These are phyloP conservation scores for Pichia nanzhaoensis DNA, from an alignment of 805 yeast genomes.

Conservation along the genomic window DNA sequence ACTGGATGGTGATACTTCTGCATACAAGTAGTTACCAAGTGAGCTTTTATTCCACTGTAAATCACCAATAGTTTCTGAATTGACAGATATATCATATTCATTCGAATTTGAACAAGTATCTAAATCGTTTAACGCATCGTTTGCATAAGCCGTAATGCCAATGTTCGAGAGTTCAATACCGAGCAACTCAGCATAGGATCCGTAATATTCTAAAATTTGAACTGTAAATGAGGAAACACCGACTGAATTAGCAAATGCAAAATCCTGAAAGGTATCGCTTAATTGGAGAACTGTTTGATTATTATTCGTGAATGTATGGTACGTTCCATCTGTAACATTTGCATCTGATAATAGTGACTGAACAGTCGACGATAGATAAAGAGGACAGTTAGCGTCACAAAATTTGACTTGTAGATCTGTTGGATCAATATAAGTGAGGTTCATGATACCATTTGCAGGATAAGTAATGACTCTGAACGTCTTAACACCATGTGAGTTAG, in stretches of 20 bases:
- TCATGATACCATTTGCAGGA: constrained; percentile 88
- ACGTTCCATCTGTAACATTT: constrained; percentile 4
- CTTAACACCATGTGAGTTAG: constrained; percentile 39
- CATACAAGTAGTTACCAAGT: constrained; percentile 19
- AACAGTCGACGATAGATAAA: constrained; percentile 34
- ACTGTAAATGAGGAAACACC: constrained; percentile 56
- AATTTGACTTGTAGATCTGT: constrained; percentile 42
- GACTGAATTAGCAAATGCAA: constrained; percentile 66
- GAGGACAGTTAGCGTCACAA: constrained; percentile 91
- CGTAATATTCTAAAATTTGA: constrained; percentile 61
- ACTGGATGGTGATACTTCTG: constrained; percentile 24
- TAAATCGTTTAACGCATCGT: constrained; percentile 51
- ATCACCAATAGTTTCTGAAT: constrained; percentile 15
- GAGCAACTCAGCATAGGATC: constrained; percentile 56
- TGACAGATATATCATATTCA: constrained; percentile 5
- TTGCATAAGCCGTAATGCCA: constrained; percentile 61
- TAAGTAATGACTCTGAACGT: constrained; percentile 65
- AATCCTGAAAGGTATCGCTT: constrained; percentile 59
- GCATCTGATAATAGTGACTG: constrained; percentile 20
- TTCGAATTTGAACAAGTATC: constrained; percentile 5
- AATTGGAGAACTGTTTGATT: constrained; percentile 14
- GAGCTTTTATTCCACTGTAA: constrained; percentile 20
- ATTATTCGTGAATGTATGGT: constrained; percentile 16
- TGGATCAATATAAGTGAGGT: constrained; percentile 79
- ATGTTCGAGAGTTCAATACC: constrained; percentile 69